Conservation (phyloP, 202 grass and related monocot genomes). For the Miscanthus sacchariflorus region DNA sequence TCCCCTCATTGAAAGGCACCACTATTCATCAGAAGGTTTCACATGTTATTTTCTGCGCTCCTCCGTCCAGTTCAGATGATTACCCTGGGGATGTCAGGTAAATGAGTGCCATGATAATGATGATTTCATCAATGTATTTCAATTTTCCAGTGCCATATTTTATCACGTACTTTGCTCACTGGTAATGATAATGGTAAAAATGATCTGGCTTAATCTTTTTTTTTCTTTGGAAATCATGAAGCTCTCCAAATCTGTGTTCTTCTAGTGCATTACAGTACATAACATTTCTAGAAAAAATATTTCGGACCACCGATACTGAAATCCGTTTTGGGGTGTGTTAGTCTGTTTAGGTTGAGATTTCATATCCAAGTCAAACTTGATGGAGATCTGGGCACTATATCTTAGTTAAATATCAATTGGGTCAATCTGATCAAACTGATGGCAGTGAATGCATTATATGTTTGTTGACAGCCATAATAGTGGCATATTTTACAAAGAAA, state of each 20-base stretch:
- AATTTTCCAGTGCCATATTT: not conserved
- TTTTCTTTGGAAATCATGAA: not conserved
- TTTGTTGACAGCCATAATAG: not conserved
- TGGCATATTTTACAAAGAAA: not conserved
- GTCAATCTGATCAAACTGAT: slow-evolving; percentile 2
- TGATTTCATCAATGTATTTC: slow-evolving; percentile 30
- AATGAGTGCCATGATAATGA: slow-evolving; percentile 7
- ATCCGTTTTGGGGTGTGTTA: not conserved
- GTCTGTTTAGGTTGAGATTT: slow-evolving; percentile 11
- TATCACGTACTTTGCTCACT: not conserved
- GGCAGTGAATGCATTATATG: not conserved
- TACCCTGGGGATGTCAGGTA: slow-evolving; percentile 85
- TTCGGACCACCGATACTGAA: not conserved
- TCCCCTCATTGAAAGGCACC: slow-evolving; percentile 72
- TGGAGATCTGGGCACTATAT: not conserved
- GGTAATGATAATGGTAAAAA: not conserved
- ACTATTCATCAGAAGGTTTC: slow-evolving; percentile 67
- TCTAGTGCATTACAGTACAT: not conserved
- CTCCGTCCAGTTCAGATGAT: slow-evolving; percentile 79
- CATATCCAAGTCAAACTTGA: slow-evolving; percentile 5
- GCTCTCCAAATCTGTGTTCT: not conserved
- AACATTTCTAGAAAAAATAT: not conserved
- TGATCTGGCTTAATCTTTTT: not conserved
- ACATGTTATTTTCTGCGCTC: slow-evolving; percentile 94
- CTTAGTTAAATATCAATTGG: not conserved